phyloP scores from a whole-genome alignment of 169 alveolate species.

The Babesia bigemina region DNA sequence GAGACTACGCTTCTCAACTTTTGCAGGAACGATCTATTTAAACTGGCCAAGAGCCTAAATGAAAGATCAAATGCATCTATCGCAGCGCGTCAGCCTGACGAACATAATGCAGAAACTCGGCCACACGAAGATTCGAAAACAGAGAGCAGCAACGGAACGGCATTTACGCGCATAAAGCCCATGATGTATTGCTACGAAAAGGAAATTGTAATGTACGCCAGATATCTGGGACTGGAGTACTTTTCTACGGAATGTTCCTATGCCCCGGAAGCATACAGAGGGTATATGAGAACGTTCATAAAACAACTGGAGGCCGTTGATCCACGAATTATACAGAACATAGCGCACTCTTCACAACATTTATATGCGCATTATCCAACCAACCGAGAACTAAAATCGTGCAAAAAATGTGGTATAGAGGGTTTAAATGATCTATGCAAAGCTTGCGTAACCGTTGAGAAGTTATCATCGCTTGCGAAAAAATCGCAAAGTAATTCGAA shows the following conservation, averaged over 20 bases:
- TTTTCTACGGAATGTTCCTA: conserved; percentile 97
- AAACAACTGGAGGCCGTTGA: conserved; percentile 86
- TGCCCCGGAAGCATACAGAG: conserved; percentile 96
- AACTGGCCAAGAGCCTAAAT: conserved; percentile 87
- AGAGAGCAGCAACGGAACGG: background rate
- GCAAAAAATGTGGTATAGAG: conserved; percentile 50
- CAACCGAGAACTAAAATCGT: conserved; percentile 9
- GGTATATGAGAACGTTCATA: conserved; percentile 92
- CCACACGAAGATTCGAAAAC: background rate
- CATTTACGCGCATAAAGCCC: conserved; percentile 89
- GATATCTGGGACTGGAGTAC: conserved; percentile 90
- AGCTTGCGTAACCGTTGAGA: conserved; percentile 38
- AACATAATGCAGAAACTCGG: no score
- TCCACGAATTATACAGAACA: conserved; percentile 71
- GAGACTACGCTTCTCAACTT: conserved; percentile 96
- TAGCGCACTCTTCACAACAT: conserved; percentile 66
- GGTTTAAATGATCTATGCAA: conserved; percentile 51
- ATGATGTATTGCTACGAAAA: conserved; percentile 93
- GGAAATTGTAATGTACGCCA: conserved; percentile 97
- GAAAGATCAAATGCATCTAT: conserved; percentile 74
- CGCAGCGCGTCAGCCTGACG: background rate
- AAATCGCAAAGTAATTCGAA: background rate
- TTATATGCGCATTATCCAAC: conserved; percentile 53
- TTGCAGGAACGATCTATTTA: conserved; percentile 93
- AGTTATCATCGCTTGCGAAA: conserved; percentile 9